A percentile compares a stretch with the other conserved stretches of the same genome.
Evolutionary conservation across 192 early-diverging fungal species (phyloP).

Genomic region (Cladochytrium replicatum): DNA sequence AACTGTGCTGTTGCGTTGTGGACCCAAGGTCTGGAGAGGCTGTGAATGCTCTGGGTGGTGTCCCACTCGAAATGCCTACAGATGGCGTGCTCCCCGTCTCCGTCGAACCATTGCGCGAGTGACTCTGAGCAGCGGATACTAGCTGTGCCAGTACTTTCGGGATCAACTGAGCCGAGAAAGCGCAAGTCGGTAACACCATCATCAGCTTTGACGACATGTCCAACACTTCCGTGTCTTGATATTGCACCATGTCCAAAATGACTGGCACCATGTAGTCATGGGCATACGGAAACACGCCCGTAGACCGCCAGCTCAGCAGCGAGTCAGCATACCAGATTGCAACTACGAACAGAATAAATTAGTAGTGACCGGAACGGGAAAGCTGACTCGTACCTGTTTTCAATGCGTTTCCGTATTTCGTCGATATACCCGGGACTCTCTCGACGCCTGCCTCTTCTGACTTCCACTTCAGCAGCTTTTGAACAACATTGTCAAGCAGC

Average conservation of each 20-base stretch:
- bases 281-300: slow-evolving; percentile 50
- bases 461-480: too few species aligned
- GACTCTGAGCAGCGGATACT: slow-evolving; percentile 13
- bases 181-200: slow-evolving; percentile 35
- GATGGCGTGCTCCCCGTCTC: too few species aligned
- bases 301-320: slow-evolving; percentile 35
- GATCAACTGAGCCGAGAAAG: slow-evolving; percentile 44
- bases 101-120: background rate
- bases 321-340: slow-evolving; percentile 57
- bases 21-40: slow-evolving; percentile 16
- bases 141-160: slow-evolving; percentile 44
- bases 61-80: too few species aligned
- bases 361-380: background rate
- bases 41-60: too few species aligned
- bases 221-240: slow-evolving; percentile 64
- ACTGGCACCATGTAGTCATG: slow-evolving; percentile 39
- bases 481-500: too few species aligned
- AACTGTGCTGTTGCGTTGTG: slow-evolving; percentile 28
- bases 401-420: slow-evolving; percentile 65
- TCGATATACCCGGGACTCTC: too few species aligned
- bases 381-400: slow-evolving; percentile 53
- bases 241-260: slow-evolving; percentile 61
- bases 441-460: too few species aligned
- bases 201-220: slow-evolving; percentile 39
- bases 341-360: background rate